These are phyloP conservation scores for Schizonepeta tenuifolia DNA, from an alignment of 257 asterid species.

Conservation along the genomic window DNA sequence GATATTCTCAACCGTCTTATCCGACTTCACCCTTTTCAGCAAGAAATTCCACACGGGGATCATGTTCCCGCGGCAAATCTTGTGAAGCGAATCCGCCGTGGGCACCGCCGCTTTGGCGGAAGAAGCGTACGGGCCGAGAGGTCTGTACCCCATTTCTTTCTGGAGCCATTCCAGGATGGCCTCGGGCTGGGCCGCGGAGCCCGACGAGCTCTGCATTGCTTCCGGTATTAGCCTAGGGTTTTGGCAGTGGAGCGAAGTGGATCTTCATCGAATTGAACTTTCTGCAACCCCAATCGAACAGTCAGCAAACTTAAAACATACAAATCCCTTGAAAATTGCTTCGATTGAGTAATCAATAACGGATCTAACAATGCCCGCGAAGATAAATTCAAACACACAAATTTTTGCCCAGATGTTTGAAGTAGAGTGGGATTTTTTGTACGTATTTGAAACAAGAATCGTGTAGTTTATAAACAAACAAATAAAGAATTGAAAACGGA, in stretches of 20 bases:
- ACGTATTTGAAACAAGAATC: constrained; percentile 1
- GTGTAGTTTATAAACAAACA: background rate
- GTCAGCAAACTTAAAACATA: background rate
- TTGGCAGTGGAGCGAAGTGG: constrained; percentile 22
- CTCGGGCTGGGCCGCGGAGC: constrained; percentile 78
- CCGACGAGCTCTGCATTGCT: constrained; percentile 65
- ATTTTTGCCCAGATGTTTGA: background rate
- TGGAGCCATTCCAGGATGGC: constrained; percentile 90
- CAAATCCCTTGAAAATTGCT: constrained; percentile 9
- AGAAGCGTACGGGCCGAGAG: constrained; percentile 73
- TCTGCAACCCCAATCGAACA: constrained; percentile 20
- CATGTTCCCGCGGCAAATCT: constrained; percentile 96
- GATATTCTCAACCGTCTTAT: constrained; percentile 89
- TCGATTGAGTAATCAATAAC: constrained; percentile 26
- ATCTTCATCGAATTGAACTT: constrained; percentile 30
- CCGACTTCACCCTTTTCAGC: constrained; percentile 85
- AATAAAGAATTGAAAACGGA: constrained; percentile 10
- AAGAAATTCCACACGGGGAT: constrained; percentile 89
- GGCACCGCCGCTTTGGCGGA: constrained; percentile 72
- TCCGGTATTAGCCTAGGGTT: constrained; percentile 31
- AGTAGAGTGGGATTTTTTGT: background rate
- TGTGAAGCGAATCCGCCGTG: constrained; percentile 76
- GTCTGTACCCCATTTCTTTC: constrained; percentile 95
- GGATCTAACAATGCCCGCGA: constrained; percentile 42
- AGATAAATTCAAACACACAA: constrained; percentile 15